Base-by-base conservation (phyloP, 257 asterid species). In the Nicotiana tabacum region DNA sequence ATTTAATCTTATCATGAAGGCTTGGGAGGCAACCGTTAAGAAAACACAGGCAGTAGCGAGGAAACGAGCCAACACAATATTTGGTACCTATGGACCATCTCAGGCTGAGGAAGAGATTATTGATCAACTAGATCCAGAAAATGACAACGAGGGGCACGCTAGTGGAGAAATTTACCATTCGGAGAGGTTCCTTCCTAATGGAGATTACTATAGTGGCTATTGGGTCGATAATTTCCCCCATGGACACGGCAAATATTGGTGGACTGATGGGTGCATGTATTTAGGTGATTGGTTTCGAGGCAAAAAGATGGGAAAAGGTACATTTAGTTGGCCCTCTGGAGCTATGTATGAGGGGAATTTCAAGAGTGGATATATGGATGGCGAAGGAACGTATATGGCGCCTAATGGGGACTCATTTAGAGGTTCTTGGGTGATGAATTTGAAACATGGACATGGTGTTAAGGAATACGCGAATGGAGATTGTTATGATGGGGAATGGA, bases 281-380 rank as follows among this genome's bases (percentile, higher is more conserved):
- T 56, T 81, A 35, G 83, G 83, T 6, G 78, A 81, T 61, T 81
- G 83, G 83, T 81, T 81, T 66, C 55, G 83, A 55, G 83, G 83
- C 15, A 81, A 81, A 70, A 56, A 68, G 78, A 81, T 66, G 78
- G 83, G 83, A 29, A 81, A 66, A 56, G 83, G 83, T 5, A 66
- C 78, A 17, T 81, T 81, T 70, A 81, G 83, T 70, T 81, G 83
- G 83, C 83, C 83, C 55, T 81, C 83, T 68, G 83, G 83, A 24
- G 83, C 83, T 5, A 46, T 29, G 43, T 81, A 81, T 58, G 83
- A 81, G 17, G 83, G 83, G 16, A 65, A 66, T 51, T 81, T 81
- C 78, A 81, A 81, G 78, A 81, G 78, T 37, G 83, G 83, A 21
- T 81, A 81, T 51, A 46, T 81, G 66, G 83, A 81, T 70, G 83